Evolutionary conservation across 2,329 filamentous ascomycete genomes (phyloP).

Genomic region (Alternaria tenuissima): DNA sequence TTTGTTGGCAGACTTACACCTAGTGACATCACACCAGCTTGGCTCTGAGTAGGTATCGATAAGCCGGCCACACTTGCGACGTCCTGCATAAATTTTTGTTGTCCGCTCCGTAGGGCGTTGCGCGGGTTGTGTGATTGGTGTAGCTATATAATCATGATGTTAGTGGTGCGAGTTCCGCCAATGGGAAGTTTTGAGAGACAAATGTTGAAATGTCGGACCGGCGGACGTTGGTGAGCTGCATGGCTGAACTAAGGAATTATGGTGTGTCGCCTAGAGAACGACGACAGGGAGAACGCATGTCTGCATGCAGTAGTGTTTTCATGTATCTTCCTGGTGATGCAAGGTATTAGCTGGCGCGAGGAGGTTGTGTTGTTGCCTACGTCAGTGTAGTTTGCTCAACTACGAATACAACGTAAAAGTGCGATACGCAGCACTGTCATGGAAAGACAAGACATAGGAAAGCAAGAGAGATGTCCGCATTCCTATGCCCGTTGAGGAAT

Average conservation of each 20-base stretch:
- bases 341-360: neutral
- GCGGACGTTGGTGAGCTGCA: neutral
- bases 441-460: neutral
- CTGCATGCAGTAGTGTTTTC: slow-evolving; percentile 6
- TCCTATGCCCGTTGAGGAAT: neutral
- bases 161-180: slow-evolving; percentile 11
- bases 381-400: neutral
- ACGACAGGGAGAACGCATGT: neutral
- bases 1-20: slow-evolving; percentile 2
- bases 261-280: slow-evolving; percentile 5
- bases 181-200: slow-evolving; percentile 7
- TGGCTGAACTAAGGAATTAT: neutral
- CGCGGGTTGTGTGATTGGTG: slow-evolving; percentile 15
- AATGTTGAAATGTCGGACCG: neutral
- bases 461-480: neutral
- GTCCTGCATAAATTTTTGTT: slow-evolving; percentile 6
- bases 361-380: neutral
- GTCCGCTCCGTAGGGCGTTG: slow-evolving; percentile 7
- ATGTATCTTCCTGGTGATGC: neutral
- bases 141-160: slow-evolving; percentile 1
- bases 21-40: slow-evolving; percentile 13
- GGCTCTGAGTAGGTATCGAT: slow-evolving; percentile 20
- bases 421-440: neutral
- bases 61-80: slow-evolving; percentile 12
- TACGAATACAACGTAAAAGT: neutral